These are phyloP conservation scores for Zygotorulaspora chibaensis DNA, from an alignment of 805 yeast genomes.

Conservation along the genomic window DNA sequence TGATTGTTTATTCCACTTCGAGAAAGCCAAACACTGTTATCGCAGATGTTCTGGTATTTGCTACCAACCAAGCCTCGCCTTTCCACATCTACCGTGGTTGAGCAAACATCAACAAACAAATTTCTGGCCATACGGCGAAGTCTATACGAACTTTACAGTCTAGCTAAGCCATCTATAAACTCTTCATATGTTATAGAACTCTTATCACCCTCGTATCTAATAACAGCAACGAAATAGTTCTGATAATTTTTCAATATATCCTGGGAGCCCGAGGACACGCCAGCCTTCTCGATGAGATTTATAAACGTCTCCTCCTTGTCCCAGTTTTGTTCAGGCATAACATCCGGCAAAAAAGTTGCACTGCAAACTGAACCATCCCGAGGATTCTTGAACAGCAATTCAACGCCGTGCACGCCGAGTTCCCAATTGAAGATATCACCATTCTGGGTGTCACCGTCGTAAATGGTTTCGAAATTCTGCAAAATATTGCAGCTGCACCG, in stretches of 20 bases:
- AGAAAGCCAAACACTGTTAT: slow-evolving; percentile 56
- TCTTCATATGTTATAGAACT: slow-evolving; percentile 40
- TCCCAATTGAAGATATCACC: slow-evolving; percentile 65
- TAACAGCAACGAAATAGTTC: slow-evolving; percentile 39
- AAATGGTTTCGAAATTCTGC: slow-evolving; percentile 38
- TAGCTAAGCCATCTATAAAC: slow-evolving; percentile 27
- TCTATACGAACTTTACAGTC: slow-evolving; percentile 1
- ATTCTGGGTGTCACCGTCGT: slow-evolving; percentile 47
- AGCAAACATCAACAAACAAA: neutral
- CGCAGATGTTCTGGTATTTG: slow-evolving; percentile 77
- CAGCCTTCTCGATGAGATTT: slow-evolving; percentile 73
- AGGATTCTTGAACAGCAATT: slow-evolving; percentile 46
- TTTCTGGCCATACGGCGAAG: neutral
- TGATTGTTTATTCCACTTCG: slow-evolving; percentile 53
- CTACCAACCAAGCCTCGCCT: slow-evolving; percentile 81
- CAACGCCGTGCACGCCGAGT: slow-evolving; percentile 78
- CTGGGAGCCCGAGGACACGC: slow-evolving; percentile 34
- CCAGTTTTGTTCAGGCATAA: slow-evolving; percentile 72
- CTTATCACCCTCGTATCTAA: slow-evolving; percentile 55
- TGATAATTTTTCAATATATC: slow-evolving; percentile 35
- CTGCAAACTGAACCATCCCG: slow-evolving; percentile 40
- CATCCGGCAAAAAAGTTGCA: slow-evolving; percentile 88
- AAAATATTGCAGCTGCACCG: slow-evolving; percentile 36
- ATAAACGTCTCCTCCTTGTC: slow-evolving; percentile 59
- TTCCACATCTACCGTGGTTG: slow-evolving; percentile 51